Evolutionary conservation across 2,329 filamentous ascomycete species (phyloP).

Genomic region (Mycosphaerella arachidis): DNA sequence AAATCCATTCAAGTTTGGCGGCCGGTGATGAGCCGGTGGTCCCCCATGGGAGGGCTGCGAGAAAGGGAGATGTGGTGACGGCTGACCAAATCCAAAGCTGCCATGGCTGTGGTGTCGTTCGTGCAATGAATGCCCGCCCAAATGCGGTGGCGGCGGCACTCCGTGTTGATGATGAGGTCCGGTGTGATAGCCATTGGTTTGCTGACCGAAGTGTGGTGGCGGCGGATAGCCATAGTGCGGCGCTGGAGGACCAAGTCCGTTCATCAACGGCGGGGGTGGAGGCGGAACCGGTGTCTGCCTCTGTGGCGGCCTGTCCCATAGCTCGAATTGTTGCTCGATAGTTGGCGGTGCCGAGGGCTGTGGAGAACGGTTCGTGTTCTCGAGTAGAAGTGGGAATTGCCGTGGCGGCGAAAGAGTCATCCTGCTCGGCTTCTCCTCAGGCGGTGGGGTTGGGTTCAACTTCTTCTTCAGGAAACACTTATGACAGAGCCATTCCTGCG

Average conservation of each 20-base stretch:
- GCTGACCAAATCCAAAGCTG: background rate
- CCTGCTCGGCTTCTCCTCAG: conserved; percentile 28
- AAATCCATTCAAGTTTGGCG: conserved; percentile 12
- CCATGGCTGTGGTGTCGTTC: background rate
- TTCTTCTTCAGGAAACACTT: conserved; percentile 47
- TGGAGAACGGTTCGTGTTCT: conserved; percentile 18
- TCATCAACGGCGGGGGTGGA: conserved; percentile 13
- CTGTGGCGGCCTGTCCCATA: conserved; percentile 28
- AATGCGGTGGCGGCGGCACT: conserved; percentile 12
- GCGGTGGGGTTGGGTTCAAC: conserved; percentile 34
- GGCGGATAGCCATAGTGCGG: conserved; percentile 6
- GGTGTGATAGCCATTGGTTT: conserved; percentile 6
- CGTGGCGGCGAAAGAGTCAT: conserved; percentile 26
- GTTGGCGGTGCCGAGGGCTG: conserved; percentile 14
- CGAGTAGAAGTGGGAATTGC: conserved; percentile 24
- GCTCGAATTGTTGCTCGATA: conserved; percentile 24
- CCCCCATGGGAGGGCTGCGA: background rate
- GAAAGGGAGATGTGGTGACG: background rate
- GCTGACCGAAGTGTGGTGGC: background rate
- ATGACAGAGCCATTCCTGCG: conserved; percentile 41
- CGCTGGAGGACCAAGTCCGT: conserved; percentile 11
- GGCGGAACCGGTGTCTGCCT: conserved; percentile 12
- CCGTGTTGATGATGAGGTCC: conserved; percentile 11
- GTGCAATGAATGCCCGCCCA: background rate
- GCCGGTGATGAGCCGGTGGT: background rate